Evolutionary conservation across 1,284 basidiomycete species (phyloP).

Genomic region (Tylopilus sp.): DNA sequence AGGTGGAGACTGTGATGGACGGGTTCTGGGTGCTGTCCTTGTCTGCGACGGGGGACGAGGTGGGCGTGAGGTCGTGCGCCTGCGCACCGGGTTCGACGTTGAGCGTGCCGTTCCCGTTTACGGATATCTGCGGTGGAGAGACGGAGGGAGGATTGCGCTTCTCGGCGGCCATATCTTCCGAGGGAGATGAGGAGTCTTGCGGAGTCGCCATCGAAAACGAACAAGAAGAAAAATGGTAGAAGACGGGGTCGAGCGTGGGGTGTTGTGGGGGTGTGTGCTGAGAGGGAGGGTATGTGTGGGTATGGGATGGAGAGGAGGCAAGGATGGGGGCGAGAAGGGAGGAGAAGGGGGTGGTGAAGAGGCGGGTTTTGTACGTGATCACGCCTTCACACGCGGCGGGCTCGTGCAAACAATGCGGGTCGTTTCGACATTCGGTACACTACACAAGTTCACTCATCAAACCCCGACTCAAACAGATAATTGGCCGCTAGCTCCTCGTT

Average conservation of each 20-base stretch:
- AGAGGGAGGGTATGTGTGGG: constrained; percentile 20
- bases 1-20: constrained; percentile 32
- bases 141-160: constrained; percentile 21
- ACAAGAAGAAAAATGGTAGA: constrained; percentile 3
- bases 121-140: constrained; percentile 20
- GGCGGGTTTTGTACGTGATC: constrained; percentile 35
- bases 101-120: constrained; percentile 26
- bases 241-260: not conserved
- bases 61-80: constrained; percentile 35
- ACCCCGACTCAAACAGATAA: constrained; percentile 68
- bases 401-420: constrained; percentile 33
- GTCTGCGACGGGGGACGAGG: constrained; percentile 35
- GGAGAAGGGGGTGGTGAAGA: constrained; percentile 18
- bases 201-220: constrained; percentile 24
- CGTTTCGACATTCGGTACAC: constrained; percentile 4
- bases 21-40: constrained; percentile 33
- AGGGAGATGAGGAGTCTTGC: constrained; percentile 18
- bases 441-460: constrained; percentile 7
- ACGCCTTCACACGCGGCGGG: constrained; percentile 32
- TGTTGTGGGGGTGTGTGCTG: not conserved
- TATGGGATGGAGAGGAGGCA: constrained; percentile 16
- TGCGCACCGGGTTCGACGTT: constrained; percentile 27
- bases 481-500: constrained; percentile 95
- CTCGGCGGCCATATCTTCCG: constrained; percentile 17
- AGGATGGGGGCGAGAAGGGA: constrained; percentile 13